These are phyloP conservation scores for Hypomyces rosellus DNA, from an alignment of 2,329 filamentous ascomycete genomes.

Conservation along the genomic window DNA sequence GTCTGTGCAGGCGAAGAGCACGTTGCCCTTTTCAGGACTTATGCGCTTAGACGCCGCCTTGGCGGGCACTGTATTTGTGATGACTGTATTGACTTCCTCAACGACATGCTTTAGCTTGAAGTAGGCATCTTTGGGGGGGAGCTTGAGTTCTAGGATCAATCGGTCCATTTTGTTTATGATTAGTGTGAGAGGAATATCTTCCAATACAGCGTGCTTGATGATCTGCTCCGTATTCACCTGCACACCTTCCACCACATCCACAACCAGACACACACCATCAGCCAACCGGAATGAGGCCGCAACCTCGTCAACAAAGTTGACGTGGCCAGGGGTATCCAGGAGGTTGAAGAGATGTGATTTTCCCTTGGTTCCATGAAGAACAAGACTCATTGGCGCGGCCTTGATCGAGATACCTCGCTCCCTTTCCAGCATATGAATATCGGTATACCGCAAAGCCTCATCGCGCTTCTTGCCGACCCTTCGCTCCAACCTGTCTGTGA, in stretches of 20 bases:
- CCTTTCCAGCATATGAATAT: constrained; percentile 81
- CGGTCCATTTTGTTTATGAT: constrained; percentile 98
- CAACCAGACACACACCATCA: constrained; percentile 86
- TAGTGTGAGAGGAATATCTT: constrained; percentile 81
- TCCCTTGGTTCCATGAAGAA: constrained; percentile 79
- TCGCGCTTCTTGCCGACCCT: constrained; percentile 75
- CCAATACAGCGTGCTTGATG: constrained; percentile 89
- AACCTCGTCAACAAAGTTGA: constrained; percentile 97
- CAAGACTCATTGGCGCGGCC: constrained; percentile 86
- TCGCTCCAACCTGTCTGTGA: constrained; percentile 71
- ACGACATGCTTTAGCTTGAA: constrained; percentile 99
- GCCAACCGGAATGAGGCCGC: constrained; percentile 80
- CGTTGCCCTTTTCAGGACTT: constrained; percentile 95
- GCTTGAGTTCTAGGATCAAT: constrained; percentile 85
- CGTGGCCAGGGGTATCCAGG: constrained; percentile 92
- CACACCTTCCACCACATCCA: constrained; percentile 98
- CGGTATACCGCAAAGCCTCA: constrained; percentile 90
- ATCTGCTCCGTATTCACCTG: constrained; percentile 96
- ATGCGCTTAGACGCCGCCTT: constrained; percentile 72
- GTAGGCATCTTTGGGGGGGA: constrained; percentile 92
- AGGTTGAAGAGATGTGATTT: constrained; percentile 96
- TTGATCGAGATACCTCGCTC: constrained; percentile 90
- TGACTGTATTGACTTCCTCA: constrained; percentile 94
- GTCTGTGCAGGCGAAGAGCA: constrained; percentile 88
- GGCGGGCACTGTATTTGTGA: constrained; percentile 79